Evolutionary conservation across 2,329 filamentous ascomycete species (phyloP), one percentile per base, ranked within the genome.

Genomic region (Macrophomina pseudophaseolina): DNA sequence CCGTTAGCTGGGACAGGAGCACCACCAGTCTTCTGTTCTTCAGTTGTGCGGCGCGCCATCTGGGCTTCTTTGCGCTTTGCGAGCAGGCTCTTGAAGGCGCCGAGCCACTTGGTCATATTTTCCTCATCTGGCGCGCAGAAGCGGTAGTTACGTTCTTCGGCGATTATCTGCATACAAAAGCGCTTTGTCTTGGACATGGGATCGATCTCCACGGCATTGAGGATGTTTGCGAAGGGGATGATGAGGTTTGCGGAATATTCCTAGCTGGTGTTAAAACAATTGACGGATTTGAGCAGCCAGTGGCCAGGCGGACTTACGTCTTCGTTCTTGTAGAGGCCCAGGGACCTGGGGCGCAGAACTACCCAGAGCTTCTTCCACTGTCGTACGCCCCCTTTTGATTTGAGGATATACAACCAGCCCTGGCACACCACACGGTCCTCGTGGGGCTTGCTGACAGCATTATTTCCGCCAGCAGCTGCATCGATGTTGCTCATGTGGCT

Each of bases 301-400:
- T 56, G 40, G 52, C 16, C 35, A 8, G 14, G 44, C 58, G 38
- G 42, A 32, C 59, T 32, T 72, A 66, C 65, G n/a, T 87, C 83
- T 66, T 96, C 92, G 74, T 96, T 91, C 79, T 97, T 97, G 84
- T 99, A 99, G 32, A 98, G 86, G 16, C 93, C 91, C 38, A 99
- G 83, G 69, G 91, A 93, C 62, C 91, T 89, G 1, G 92, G 90
- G 38, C 95, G 91, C 62, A 99, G 85, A 0, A 98, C 95, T 12
- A 91, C 91, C 95, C 95, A 98, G 67, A 93, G 86, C 72, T 93
- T 90, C 83, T 97, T 97, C 95, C 95, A 99, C 74, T 97, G 91
- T 54, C 91, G 89, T 65, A 99, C 87, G 8, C 93, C 93, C 28
- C 90, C 86, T 73, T 93, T 94, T 69, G 90, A 91, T 72, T 92